Percentiles rank a stretch among this genome's conserved stretches.
phyloP scores from a whole-genome alignment of 129 eudicot genomes.

The Rutidosis leptorrhynchoides region DNA sequence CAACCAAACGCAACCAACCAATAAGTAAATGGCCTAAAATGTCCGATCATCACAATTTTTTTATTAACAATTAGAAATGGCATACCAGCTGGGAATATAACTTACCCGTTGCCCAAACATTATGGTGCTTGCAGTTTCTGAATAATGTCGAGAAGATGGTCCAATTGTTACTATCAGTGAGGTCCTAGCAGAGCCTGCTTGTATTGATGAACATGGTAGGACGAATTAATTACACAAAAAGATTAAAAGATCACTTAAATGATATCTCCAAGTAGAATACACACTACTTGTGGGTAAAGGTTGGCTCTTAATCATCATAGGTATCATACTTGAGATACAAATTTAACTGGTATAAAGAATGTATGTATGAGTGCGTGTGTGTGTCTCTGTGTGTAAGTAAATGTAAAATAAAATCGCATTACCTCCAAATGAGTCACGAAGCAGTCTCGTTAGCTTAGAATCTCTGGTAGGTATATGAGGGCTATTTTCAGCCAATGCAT shows the following conservation, averaged over 20 bases:
- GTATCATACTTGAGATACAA: neutral
- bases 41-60: neutral
- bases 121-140: conserved; percentile 90
- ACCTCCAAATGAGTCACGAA: conserved; percentile 99
- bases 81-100: conserved; percentile 17
- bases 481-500: conserved; percentile 92
- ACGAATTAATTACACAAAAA: conserved; percentile 17
- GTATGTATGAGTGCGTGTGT: too few relatives aligned
- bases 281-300: neutral
- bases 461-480: conserved; percentile 97
- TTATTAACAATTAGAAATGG: conserved; percentile 3
- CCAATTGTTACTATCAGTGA: conserved; percentile 88
- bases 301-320: conserved; percentile 5
- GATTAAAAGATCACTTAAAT: neutral
- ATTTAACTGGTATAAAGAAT: conserved; percentile 14
- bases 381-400: too few relatives aligned
- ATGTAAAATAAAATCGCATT: conserved; percentile 22
- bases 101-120: conserved; percentile 97
- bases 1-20: neutral
- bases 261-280: neutral
- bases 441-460: conserved; percentile 91
- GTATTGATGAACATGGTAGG: conserved; percentile 25
- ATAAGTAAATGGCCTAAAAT: neutral
- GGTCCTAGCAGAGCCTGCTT: conserved; percentile 89
- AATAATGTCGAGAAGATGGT: conserved; percentile 81